Evolutionary conservation across 495 filamentous ascomycete species (phyloP).

Genomic region (Penicillium egyptiacum): DNA sequence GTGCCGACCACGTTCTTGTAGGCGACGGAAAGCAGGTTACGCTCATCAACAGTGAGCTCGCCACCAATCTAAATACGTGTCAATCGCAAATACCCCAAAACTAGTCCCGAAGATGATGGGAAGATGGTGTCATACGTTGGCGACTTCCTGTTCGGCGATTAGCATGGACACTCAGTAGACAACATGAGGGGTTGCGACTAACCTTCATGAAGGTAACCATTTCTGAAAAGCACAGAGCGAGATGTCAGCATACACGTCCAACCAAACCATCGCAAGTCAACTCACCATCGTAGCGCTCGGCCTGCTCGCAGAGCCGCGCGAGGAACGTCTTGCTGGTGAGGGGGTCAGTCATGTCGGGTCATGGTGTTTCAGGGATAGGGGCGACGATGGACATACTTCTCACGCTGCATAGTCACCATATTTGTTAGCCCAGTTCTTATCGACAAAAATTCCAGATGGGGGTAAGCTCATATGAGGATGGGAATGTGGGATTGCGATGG

Average conservation of each 20-base stretch:
- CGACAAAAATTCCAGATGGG: constrained; percentile 8
- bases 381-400: constrained; percentile 60
- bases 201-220: constrained; percentile 99
- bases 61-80: constrained; percentile 71
- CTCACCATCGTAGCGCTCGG: constrained; percentile 98
- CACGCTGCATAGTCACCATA: constrained; percentile 60
- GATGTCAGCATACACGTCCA: constrained; percentile 24
- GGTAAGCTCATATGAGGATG: constrained; percentile 27
- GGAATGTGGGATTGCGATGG: constrained; percentile 33
- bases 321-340: constrained; percentile 97
- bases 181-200: constrained; percentile 32
- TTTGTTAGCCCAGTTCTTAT: constrained; percentile 26
- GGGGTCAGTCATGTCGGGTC: constrained; percentile 35
- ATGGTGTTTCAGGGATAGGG: constrained; percentile 18
- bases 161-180: constrained; percentile 29
- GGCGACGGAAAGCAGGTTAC: constrained; percentile 96
- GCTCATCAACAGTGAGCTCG: constrained; percentile 91
- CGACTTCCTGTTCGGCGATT: constrained; percentile 73
- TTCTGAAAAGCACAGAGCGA: constrained; percentile 51
- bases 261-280: neutral
- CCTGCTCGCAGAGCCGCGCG: constrained; percentile 99
- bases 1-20: constrained; percentile 99
- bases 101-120: constrained; percentile 2
- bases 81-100: constrained; percentile 19
- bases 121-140: constrained; percentile 68